These are phyloP conservation scores for Priceomyces melissophilus DNA, from an alignment of 805 yeast species.

Conservation along the genomic window DNA sequence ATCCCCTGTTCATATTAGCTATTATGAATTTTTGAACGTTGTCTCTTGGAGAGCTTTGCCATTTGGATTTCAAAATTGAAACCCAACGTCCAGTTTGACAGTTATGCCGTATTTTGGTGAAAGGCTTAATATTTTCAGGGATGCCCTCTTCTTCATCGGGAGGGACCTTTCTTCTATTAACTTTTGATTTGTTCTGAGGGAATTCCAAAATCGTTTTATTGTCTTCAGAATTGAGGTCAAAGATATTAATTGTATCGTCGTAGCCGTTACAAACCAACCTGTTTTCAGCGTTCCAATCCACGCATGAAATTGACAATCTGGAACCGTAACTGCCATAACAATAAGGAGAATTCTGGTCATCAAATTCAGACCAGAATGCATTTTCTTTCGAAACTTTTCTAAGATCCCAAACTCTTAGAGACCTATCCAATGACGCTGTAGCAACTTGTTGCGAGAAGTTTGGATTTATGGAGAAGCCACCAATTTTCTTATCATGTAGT, in stretches of 20 bases:
- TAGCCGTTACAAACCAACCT: conserved; percentile 89
- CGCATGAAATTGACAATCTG: conserved; percentile 76
- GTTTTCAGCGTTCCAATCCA: conserved; percentile 72
- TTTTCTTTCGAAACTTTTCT: conserved; percentile 47
- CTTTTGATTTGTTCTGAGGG: conserved; percentile 11
- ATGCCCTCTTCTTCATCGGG: conserved; percentile 14
- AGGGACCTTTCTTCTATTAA: conserved; percentile 1
- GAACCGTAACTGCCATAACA: conserved; percentile 62
- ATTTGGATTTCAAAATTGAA: conserved; percentile 79
- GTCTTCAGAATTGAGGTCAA: conserved; percentile 46
- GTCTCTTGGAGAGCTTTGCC: conserved; percentile 76
- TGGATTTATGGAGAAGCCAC: conserved; percentile 83
- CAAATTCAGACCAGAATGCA: conserved; percentile 53
- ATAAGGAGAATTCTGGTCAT: conserved; percentile 46
- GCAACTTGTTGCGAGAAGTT: conserved; percentile 60
- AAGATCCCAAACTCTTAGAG: conserved; percentile 83
- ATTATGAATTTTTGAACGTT: conserved; percentile 80
- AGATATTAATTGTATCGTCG: conserved; percentile 77
- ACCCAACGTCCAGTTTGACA: conserved; percentile 99
- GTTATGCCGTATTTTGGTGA: conserved; percentile 70
- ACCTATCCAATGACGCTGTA: conserved; percentile 85
- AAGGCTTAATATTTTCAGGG: conserved; percentile 52
- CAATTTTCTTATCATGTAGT: conserved; percentile 87
- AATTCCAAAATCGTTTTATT: conserved; percentile 25
- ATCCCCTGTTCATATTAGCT: conserved; percentile 86